Percentiles rank a stretch among this genome's conserved stretches.
Conservation (phyloP, 2,329 filamentous ascomycete genomes). For the Cytospora chrysosperma region DNA sequence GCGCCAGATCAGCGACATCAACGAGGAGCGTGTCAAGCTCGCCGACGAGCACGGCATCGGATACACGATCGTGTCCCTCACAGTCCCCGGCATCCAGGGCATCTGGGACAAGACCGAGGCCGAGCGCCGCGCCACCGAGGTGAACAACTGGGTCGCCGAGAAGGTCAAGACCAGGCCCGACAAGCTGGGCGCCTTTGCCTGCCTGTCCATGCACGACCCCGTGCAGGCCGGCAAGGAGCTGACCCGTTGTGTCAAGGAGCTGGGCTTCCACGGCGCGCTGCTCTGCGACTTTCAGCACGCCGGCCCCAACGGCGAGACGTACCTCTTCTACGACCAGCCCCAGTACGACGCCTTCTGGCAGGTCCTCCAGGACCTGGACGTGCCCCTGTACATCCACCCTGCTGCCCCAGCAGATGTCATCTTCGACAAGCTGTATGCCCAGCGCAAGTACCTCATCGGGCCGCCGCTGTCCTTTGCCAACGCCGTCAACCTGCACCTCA, state of each 20-base stretch:
- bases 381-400: constrained; percentile 65
- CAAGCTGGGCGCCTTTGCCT: constrained; percentile 48
- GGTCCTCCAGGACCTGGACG: constrained; percentile 56
- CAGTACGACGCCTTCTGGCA: constrained; percentile 64
- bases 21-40: constrained; percentile 28
- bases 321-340: constrained; percentile 63
- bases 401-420: constrained; percentile 51
- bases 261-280: constrained; percentile 62
- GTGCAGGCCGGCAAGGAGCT: constrained; percentile 50
- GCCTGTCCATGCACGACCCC: constrained; percentile 54
- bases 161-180: constrained; percentile 40
- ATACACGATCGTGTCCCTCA: constrained; percentile 46
- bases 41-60: constrained; percentile 43
- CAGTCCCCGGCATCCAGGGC: constrained; percentile 49
- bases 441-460: constrained; percentile 59
- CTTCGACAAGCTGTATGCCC: constrained; percentile 42
- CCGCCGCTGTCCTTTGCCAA: constrained; percentile 59
- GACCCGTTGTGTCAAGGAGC: constrained; percentile 51
- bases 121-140: constrained; percentile 41
- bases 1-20: constrained; percentile 25
- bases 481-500: constrained; percentile 56
- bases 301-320: constrained; percentile 56
- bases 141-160: constrained; percentile 42
- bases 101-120: constrained; percentile 43
- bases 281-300: constrained; percentile 62